These are phyloP conservation scores for Rhizophora mangle DNA, from an alignment of 345 rosid species.

Conservation along the genomic window DNA sequence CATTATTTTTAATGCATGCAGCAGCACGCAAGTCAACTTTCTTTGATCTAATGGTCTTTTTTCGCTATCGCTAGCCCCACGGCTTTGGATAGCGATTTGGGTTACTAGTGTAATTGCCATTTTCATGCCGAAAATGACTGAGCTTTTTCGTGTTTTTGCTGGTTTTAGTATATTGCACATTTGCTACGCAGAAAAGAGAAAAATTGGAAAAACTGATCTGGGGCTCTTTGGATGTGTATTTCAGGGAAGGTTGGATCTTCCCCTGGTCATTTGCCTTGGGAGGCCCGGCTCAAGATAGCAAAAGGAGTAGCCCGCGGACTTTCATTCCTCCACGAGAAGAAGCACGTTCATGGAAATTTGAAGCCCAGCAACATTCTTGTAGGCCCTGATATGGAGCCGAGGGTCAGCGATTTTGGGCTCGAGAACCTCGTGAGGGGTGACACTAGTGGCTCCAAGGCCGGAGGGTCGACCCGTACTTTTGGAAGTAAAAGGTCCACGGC, in stretches of 20 bases:
- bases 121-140: not conserved
- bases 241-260: slow-evolving; percentile 87
- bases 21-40: slow-evolving; percentile 13
- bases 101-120: too few relatives aligned
- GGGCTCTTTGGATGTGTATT: not conserved
- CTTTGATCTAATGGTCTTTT: slow-evolving; percentile 5
- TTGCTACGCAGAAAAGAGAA: not conserved
- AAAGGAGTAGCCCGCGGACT: slow-evolving; percentile 86
- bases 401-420: slow-evolving; percentile 81
- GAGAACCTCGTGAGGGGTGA: slow-evolving; percentile 66
- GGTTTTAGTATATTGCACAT: not conserved
- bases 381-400: slow-evolving; percentile 75
- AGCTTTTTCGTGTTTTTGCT: not conserved
- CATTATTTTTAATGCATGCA: slow-evolving; percentile 50
- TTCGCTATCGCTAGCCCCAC: slow-evolving; percentile 33
- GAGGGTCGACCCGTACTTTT: slow-evolving; percentile 64
- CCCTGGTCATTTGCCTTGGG: slow-evolving; percentile 82
- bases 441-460: slow-evolving; percentile 55
- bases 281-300: slow-evolving; percentile 71
- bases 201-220: too few relatives aligned
- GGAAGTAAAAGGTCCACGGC: slow-evolving; percentile 76
- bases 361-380: slow-evolving; percentile 87
- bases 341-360: slow-evolving; percentile 79
- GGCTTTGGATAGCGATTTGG: slow-evolving; percentile 32
- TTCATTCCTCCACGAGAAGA: slow-evolving; percentile 75